These are phyloP conservation scores for Monascus ruber DNA, from an alignment of 2,329 filamentous ascomycete species.

Conservation along the genomic window DNA sequence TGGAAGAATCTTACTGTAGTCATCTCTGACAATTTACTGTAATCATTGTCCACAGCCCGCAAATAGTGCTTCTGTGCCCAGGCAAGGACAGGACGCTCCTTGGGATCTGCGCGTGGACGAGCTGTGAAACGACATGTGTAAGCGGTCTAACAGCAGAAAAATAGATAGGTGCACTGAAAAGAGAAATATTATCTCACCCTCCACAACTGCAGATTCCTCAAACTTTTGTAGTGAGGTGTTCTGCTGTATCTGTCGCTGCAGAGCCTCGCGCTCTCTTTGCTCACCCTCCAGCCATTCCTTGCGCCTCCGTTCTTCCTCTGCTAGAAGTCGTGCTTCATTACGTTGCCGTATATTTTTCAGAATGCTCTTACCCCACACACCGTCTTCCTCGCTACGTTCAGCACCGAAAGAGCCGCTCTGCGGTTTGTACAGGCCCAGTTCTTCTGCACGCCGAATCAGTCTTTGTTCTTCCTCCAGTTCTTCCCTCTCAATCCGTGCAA, in stretches of 20 bases:
- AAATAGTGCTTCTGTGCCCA: constrained; percentile 34
- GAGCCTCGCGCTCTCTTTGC: constrained; percentile 25
- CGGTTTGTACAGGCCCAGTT: constrained; percentile 31
- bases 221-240: constrained; percentile 27
- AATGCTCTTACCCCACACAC: constrained; percentile 32
- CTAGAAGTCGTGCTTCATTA: constrained; percentile 29
- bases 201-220: constrained; percentile 22
- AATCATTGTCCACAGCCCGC: constrained; percentile 21
- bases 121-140: constrained; percentile 9
- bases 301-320: constrained; percentile 38
- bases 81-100: constrained; percentile 26
- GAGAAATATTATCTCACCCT: constrained; percentile 17
- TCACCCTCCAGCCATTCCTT: constrained; percentile 44
- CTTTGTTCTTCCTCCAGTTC: constrained; percentile 26
- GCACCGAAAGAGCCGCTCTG: constrained; percentile 35
- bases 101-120: constrained; percentile 31
- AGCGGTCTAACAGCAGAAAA: constrained; percentile 3
- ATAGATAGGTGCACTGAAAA: not conserved
- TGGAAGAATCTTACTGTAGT: constrained; percentile 20
- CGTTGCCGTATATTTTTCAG: constrained; percentile 27
- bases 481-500: constrained; percentile 32
- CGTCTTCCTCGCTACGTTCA: constrained; percentile 28
- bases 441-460: constrained; percentile 25
- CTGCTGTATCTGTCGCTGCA: constrained; percentile 19
- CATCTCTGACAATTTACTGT: constrained; percentile 19